Evolutionary conservation across 805 yeast species (phyloP), one percentile per base, ranked within the genome.

Genomic region (Metschnikowia aberdeeniae): DNA sequence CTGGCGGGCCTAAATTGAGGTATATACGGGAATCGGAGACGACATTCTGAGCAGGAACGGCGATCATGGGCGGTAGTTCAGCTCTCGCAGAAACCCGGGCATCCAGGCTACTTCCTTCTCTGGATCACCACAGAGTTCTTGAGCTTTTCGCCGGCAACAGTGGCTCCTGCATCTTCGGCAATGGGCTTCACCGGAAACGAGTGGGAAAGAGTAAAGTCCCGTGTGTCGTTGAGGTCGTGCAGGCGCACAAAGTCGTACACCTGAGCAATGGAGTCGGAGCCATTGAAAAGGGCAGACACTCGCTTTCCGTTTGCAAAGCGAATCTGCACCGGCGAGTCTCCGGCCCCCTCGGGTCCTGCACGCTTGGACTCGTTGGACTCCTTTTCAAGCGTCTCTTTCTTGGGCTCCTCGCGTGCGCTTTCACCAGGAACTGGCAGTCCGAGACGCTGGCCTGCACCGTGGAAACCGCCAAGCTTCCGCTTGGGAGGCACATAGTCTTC

Each of bases 371-470:
- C n/a, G 10, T 10, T 26, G 6, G 35, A 36, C 3, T 36, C n/a
- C 19, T 10, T 26, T 8, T 9, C 20, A 4, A 11, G 11, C 51
- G 19, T 49, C 53, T 30, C 55, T 49, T 14, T 51, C 19, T 20
- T 45, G 7, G 60, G 42, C 9, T 53, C 40, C 22, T 55, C 54
- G 6, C 47, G 44, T 4, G 39, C 50, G 12, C 46, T 41, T 41
- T 85, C 93, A 0, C 89, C 87, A 0, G 95, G 93, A 17, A 87
- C 84, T 1, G 95, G 93, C 1, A 95, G 84, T 1, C 99, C 99
- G 45, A 92, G 71, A 57, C 98, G 75, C 43, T 82, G 84, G 14
- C 99, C 98, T 1, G 66, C 58, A 3, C 98, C 98, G 12, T 61
- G 68, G 60, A 85, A 88, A 0, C 95, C 95, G 8, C 81, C 84